Percentiles rank a stretch among this genome's conserved stretches.
phyloP scores from a whole-genome alignment of 495 filamentous ascomycete species.

The Acidiella bohemica region DNA sequence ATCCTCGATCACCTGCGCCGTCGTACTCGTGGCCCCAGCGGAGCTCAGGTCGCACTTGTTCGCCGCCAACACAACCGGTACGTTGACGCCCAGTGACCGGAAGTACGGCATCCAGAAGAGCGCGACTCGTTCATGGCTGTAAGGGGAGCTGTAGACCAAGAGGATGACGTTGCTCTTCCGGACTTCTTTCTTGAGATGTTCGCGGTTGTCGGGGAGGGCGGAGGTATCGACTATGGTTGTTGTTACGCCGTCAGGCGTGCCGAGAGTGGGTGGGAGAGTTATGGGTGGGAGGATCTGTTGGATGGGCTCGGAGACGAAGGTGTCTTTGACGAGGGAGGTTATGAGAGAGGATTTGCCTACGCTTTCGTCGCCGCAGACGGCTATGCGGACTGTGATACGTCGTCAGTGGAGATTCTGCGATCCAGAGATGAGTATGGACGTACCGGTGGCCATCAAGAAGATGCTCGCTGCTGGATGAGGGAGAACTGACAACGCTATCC shows the following conservation, averaged over 20 bases:
- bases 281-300: slow-evolving; percentile 88
- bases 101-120: slow-evolving; percentile 98
- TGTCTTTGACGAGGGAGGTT: slow-evolving; percentile 63
- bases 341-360: slow-evolving; percentile 56
- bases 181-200: slow-evolving; percentile 78
- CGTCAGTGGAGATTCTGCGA: no score
- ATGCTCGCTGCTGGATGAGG: no score
- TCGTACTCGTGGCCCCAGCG: slow-evolving; percentile 40
- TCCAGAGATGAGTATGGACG: no score
- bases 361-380: slow-evolving; percentile 88
- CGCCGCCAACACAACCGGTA: slow-evolving; percentile 89
- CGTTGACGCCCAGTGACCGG: slow-evolving; percentile 89
- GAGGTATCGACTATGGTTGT: slow-evolving; percentile 96
- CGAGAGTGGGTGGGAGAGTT: slow-evolving; percentile 76
- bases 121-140: slow-evolving; percentile 94
- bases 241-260: slow-evolving; percentile 86
- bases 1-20: slow-evolving; percentile 74
- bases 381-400: slow-evolving; percentile 84
- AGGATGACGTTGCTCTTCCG: slow-evolving; percentile 93
- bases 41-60: slow-evolving; percentile 79
- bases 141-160: slow-evolving; percentile 95
- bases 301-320: slow-evolving; percentile 86
- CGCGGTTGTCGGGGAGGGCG: slow-evolving; percentile 82
- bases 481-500: no score
- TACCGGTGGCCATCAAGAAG: no score